A percentile compares a stretch with the other conserved stretches of the same genome.
These are phyloP conservation scores for Stemphylium vesicarium DNA, from an alignment of 2,329 filamentous ascomycete genomes.

Conservation along the genomic window DNA sequence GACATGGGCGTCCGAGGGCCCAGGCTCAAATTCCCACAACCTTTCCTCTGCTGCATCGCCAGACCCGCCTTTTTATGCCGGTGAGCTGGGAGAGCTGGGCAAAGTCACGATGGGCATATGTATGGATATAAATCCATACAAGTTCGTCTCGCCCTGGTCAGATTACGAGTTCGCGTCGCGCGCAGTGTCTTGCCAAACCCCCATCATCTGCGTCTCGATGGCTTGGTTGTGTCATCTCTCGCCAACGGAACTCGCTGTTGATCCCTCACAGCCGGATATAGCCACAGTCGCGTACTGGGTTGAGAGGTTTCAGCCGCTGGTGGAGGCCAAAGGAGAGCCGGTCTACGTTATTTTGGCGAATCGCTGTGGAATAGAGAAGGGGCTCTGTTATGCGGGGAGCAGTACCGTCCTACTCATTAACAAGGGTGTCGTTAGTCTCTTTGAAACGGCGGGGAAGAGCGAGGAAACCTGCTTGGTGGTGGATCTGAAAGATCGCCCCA, in stretches of 20 bases:
- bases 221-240: slow-evolving; percentile 72
- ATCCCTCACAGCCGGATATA: slow-evolving; percentile 67
- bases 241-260: slow-evolving; percentile 56
- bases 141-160: slow-evolving; percentile 64
- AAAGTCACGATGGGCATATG: slow-evolving; percentile 56
- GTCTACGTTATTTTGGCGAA: slow-evolving; percentile 75
- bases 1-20: slow-evolving; percentile 65
- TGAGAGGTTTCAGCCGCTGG: slow-evolving; percentile 68
- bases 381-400: slow-evolving; percentile 74
- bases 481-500: slow-evolving; percentile 60
- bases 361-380: slow-evolving; percentile 69
- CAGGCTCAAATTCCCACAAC: slow-evolving; percentile 27
- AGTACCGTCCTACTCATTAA: slow-evolving; percentile 73
- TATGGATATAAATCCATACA: slow-evolving; percentile 69
- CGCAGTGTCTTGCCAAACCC: slow-evolving; percentile 62
- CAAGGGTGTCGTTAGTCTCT: slow-evolving; percentile 69
- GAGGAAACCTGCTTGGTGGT: slow-evolving; percentile 72
- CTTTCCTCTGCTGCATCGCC: slow-evolving; percentile 25
- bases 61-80: slow-evolving; percentile 46
- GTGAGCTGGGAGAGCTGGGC: slow-evolving; percentile 44
- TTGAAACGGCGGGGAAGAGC: slow-evolving; percentile 73
- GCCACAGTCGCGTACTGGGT: slow-evolving; percentile 80
- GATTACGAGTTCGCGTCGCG: slow-evolving; percentile 66
- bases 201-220: slow-evolving; percentile 75
- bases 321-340: slow-evolving; percentile 53